These are phyloP conservation scores for Eucalyptus erythrocorys DNA, from an alignment of 345 rosid genomes.

Conservation along the genomic window DNA sequence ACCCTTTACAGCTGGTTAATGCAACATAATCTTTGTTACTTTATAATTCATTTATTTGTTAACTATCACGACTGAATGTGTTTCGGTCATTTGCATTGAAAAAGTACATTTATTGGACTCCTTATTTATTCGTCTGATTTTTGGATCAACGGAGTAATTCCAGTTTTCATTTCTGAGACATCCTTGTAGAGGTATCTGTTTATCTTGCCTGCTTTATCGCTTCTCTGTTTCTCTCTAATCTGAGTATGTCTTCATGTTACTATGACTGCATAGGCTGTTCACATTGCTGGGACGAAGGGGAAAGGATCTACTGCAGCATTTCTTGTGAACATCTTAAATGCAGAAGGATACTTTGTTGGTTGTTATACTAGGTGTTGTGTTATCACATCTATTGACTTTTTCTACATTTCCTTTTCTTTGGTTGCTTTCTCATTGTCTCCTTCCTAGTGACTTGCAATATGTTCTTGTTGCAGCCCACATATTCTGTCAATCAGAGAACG, in stretches of 20 bases:
- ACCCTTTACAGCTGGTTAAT: not conserved
- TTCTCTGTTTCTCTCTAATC: not conserved
- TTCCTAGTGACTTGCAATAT: not conserved
- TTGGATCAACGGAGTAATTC: not conserved
- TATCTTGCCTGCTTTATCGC: not conserved
- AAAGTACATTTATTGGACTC: not conserved
- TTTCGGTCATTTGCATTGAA: not conserved
- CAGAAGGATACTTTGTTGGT: constrained; percentile 71
- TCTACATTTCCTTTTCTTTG: not conserved
- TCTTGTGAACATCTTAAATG: constrained; percentile 59
- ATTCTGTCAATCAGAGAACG: constrained; percentile 72
- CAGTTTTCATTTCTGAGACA: not conserved
- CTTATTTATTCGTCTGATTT: not conserved
- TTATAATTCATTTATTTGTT: not conserved
- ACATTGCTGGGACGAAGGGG: constrained; percentile 93
- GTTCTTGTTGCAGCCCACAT: constrained; percentile 58
- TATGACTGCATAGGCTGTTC: constrained; percentile 36
- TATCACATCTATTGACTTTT: not conserved
- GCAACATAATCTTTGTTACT: not conserved
- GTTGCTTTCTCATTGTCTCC: not conserved
- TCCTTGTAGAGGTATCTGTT: not conserved
- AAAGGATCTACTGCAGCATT: constrained; percentile 92
- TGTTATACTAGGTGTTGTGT: constrained; percentile 65
- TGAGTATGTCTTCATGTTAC: not conserved
- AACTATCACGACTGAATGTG: not conserved